Base-by-base conservation (phyloP, 257 asterid species). In the Ilex asprella region DNA sequence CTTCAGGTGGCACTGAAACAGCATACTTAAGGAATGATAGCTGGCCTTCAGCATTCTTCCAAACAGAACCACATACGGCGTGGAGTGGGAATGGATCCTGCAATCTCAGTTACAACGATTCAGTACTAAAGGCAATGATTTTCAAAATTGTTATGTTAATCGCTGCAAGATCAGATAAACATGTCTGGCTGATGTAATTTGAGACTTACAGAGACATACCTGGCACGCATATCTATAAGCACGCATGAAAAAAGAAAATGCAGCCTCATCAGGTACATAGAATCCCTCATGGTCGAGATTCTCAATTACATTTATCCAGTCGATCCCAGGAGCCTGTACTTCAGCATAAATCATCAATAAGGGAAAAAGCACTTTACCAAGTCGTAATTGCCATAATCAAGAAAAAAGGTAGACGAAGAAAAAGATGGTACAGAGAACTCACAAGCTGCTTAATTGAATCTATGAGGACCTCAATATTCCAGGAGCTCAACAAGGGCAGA, bases 11-110 rank as follows among this genome's bases (percentile, higher is more conserved):
- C 47, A 65, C 75, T 3, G 87, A 71, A 67, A 89, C 94, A 57
- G 99, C 96, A 73, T 81, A 66, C 76, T 84, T 87, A 31, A 93
- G 80, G 71, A 93, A 89, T 41, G 99, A 93, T 41, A 93, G 81
- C 79, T 93, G 99, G 53, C 99, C 99, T 84, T 93, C 99, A 12
- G 75, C 82, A 81, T 93, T 93, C 76, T 84, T 84, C 99, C 99
- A 93, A 53, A 87, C 69, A 67, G 74, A 93, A 66, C 99, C 94
- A 75, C 97, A 89, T 61, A 93, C 71, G 57, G 92, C 84, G 74
- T 74, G 92, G 55, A 93, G 95, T 44, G 99, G 99, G 50, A 87
- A 93, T 54, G 96, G 91, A 49, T 89, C 96, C 99, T 93, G 73
- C 62, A 67, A 47, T 41, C 63, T 30, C 54, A 35, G 12, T 62